Conservation (phyloP, 192 early-diverging fungal species). For the Backusella westeae region DNA sequence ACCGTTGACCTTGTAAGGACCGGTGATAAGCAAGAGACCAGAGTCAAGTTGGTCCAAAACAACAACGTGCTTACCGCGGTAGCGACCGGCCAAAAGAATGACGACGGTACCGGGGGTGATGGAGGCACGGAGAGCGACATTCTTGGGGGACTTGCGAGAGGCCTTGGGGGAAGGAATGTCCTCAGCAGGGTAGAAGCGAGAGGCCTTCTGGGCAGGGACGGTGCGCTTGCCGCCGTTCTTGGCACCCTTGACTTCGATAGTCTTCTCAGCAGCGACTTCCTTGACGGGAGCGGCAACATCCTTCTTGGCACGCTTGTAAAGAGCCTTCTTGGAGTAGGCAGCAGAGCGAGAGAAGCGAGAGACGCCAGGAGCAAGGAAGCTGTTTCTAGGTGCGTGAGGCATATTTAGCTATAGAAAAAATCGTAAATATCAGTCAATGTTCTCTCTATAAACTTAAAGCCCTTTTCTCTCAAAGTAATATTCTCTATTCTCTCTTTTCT, state of each 20-base stretch:
- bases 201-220: slow-evolving; percentile 68
- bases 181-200: slow-evolving; percentile 83
- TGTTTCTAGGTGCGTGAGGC: slow-evolving; percentile 72
- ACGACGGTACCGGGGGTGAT: slow-evolving; percentile 98
- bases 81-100: slow-evolving; percentile 93
- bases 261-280: slow-evolving; percentile 58
- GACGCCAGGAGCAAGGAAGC: slow-evolving; percentile 82
- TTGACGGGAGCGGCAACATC: slow-evolving; percentile 47
- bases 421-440: background rate
- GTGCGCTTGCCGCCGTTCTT: slow-evolving; percentile 78
- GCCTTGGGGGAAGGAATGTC: slow-evolving; percentile 78
- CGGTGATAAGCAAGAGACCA: slow-evolving; percentile 95
- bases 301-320: slow-evolving; percentile 87
- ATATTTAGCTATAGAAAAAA: slow-evolving; percentile 39
- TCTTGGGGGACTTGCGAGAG: slow-evolving; percentile 73
- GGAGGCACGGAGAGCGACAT: slow-evolving; percentile 77
- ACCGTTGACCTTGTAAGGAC: slow-evolving; percentile 98
- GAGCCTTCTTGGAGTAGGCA: slow-evolving; percentile 83
- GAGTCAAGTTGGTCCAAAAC: slow-evolving; percentile 96
- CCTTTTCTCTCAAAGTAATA: background rate
- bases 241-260: slow-evolving; percentile 71
- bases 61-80: slow-evolving; percentile 98
- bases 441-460: background rate
- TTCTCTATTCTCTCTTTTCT: background rate
- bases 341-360: slow-evolving; percentile 80